These are phyloP conservation scores for Penicillium pulvis DNA, from an alignment of 495 filamentous ascomycete species.

Conservation along the genomic window DNA sequence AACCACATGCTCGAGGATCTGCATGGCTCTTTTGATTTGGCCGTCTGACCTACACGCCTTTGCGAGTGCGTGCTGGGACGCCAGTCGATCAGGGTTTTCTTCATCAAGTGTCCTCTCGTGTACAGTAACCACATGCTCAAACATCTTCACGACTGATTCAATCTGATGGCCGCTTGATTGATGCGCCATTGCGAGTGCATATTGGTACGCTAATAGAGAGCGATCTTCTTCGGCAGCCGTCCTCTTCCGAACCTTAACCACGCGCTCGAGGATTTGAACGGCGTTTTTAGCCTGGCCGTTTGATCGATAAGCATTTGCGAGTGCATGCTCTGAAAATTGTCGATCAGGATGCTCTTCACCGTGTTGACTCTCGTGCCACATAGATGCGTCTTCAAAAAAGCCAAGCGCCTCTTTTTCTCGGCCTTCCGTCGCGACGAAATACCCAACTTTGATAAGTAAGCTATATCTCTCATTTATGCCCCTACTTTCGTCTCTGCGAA, in stretches of 20 bases:
- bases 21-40: conserved; percentile 23
- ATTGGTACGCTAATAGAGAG: conserved; percentile 27
- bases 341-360: conserved; percentile 30
- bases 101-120: conserved; percentile 22
- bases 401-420: conserved; percentile 34
- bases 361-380: conserved; percentile 19
- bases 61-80: conserved; percentile 32
- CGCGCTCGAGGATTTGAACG: conserved; percentile 28
- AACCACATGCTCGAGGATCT: conserved; percentile 39
- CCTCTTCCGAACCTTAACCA: conserved; percentile 28
- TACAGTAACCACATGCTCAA: conserved; percentile 35
- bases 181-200: conserved; percentile 30
- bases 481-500: conserved; percentile 9
- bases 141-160: conserved; percentile 31
- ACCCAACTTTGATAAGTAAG: conserved; percentile 19
- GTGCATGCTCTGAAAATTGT: conserved; percentile 31
- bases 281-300: conserved; percentile 35
- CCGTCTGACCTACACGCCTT: conserved; percentile 28
- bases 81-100: conserved; percentile 29
- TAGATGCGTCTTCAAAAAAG: conserved; percentile 20
- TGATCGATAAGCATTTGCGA: conserved; percentile 26
- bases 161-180: conserved; percentile 29
- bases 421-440: conserved; percentile 17
- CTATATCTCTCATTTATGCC: conserved; percentile 16
- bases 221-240: conserved; percentile 30